Conservation (phyloP, 1,284 basidiomycete species). For the Austroboletus rostrupii region DNA sequence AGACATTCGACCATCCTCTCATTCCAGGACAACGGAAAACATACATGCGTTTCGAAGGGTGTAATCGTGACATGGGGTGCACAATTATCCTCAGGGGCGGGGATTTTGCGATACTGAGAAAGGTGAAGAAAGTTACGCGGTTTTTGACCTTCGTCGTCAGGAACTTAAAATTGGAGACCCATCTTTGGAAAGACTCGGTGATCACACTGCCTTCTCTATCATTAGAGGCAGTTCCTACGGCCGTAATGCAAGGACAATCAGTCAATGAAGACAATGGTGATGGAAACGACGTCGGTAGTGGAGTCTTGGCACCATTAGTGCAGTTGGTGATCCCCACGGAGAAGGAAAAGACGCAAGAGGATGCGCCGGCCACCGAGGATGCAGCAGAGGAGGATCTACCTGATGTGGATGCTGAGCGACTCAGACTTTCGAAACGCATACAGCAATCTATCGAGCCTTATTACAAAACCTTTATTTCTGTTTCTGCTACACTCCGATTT, state of each 20-base stretch:
- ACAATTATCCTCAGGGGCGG: conserved; percentile 93
- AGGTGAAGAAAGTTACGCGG: conserved; percentile 88
- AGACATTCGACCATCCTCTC: conserved; percentile 90
- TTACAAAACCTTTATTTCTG: conserved; percentile 80
- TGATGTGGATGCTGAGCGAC: conserved; percentile 65
- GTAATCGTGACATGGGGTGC: conserved; percentile 87
- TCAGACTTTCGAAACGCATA: conserved; percentile 67
- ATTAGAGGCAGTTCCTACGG: conserved; percentile 56
- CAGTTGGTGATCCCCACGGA: conserved; percentile 27
- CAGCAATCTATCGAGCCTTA: conserved; percentile 81
- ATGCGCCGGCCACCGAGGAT: conserved; percentile 16
- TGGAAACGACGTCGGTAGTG: conserved; percentile 16
- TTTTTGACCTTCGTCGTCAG: conserved; percentile 90
- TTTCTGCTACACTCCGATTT: conserved; percentile 86
- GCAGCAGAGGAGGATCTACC: conserved; percentile 52
- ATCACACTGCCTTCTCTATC: conserved; percentile 74
- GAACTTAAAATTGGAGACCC: conserved; percentile 91
- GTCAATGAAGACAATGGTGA: conserved; percentile 9
- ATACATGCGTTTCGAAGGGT: conserved; percentile 96
- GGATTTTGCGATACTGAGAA: conserved; percentile 72
- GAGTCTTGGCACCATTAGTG: conserved; percentile 24
- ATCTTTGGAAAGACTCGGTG: conserved; percentile 91
- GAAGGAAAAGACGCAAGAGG: conserved; percentile 19
- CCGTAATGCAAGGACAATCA: conserved; percentile 22
- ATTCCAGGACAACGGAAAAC: conserved; percentile 92